Evolutionary conservation across 306 rosid species (phyloP), one percentile per base, ranked within the genome.

Genomic region (Vigna unguiculata): DNA sequence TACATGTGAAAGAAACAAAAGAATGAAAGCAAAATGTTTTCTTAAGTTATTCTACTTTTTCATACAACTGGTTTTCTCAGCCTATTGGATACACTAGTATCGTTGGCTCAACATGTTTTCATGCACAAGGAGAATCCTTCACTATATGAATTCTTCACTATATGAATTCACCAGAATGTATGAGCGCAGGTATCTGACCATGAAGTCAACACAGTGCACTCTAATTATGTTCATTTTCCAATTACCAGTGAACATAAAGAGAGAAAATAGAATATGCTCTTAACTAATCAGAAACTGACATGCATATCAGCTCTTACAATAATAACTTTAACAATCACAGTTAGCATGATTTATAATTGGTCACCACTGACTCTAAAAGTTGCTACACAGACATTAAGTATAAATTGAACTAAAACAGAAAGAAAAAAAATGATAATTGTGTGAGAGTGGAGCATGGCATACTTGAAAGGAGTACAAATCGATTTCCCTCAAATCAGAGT

Each of bases 381-480:
- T 51, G 20, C 2, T 40, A 9, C 12, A 40, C 3, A 40, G 13
- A 2, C 12, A 40, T 40, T 40, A 9, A 40, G 13, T 40, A 40
- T 12, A 40, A 40, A 40, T 40, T 9, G 10, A 40, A 40, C 45
- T 9, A 40, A 40, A 36, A 36, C 1, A 36, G 4, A 36, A 36
- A 36, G 7, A 52, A 32, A 32, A 28, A 32, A 32, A 34, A 36
- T 9, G 28, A 63, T n/a, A 62, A 38, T 4, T 16, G 2, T 17
- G 70, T 36, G 10, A 63, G 19, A 36, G 22, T 43, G 40, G 20
- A 66, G 72, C 86, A 73, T 84, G 20, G 34, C 88, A 71, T 86
- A 92, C 98, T 85, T 95, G 97, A 88, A 95, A 95, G 5, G 96
- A 88, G 83, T 95, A 95, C 77, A 95, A 82, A 86, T 95, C 97